Evolutionary conservation across 768 basidiomycete genomes (phyloP).

Genomic region (Russula dissimulans): DNA sequence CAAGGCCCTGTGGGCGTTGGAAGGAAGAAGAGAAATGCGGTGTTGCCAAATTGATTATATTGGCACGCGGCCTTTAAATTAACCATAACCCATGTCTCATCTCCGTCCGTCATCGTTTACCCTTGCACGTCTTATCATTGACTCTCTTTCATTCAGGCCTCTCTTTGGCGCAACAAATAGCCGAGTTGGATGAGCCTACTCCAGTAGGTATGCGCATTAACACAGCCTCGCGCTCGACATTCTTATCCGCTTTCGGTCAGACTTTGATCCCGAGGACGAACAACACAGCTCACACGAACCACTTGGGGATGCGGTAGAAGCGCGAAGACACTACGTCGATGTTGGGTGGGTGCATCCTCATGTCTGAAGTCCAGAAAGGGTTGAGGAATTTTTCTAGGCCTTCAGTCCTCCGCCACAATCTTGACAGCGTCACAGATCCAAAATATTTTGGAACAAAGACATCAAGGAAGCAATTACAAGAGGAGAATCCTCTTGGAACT

Average conservation of each 20-base stretch:
- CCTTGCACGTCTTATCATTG: background rate
- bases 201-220: conserved; percentile 46
- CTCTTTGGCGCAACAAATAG: conserved; percentile 73
- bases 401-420: conserved; percentile 56
- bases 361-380: background rate
- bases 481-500: conserved; percentile 27
- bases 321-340: conserved; percentile 73
- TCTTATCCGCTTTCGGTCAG: conserved; percentile 22
- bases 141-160: conserved; percentile 29
- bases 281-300: conserved; percentile 25
- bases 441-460: conserved; percentile 71
- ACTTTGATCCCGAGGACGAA: conserved; percentile 36
- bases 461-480: conserved; percentile 49
- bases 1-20: conserved; percentile 17
- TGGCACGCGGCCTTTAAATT: conserved; percentile 10
- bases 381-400: conserved; percentile 34
- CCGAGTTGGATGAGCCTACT: conserved; percentile 62
- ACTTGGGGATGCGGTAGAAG: conserved; percentile 27
- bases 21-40: conserved; percentile 1
- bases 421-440: conserved; percentile 58
- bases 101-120: conserved; percentile 14
- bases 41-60: background rate
- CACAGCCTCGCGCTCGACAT: conserved; percentile 6
- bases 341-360: conserved; percentile 52
- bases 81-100: conserved; percentile 18